A percentile compares a stretch with the other conserved stretches of the same genome.
Evolutionary conservation across 768 basidiomycete species (phyloP).

Genomic region (Kwoniella dendrophila): DNA sequence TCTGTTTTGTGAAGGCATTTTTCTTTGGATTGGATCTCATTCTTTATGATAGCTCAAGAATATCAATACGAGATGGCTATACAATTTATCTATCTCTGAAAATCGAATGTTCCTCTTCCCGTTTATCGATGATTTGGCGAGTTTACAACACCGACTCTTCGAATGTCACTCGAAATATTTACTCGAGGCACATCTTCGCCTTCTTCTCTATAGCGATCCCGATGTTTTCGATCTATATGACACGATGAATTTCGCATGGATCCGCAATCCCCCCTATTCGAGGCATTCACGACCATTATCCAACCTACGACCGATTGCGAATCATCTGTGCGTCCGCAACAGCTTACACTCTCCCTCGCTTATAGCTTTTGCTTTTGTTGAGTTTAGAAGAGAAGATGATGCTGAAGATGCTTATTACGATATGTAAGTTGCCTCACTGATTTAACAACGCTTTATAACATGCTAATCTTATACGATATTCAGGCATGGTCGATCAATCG

Average conservation of each 20-base stretch:
- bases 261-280: no score
- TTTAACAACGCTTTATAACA: neutral
- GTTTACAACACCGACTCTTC: no score
- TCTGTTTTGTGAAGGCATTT: neutral
- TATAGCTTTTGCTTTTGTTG: conserved; percentile 79
- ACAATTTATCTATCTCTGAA: neutral
- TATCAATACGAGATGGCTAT: conserved; percentile 1
- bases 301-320: neutral
- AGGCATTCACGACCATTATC: neutral
- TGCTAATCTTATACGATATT: neutral
- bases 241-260: no score
- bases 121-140: neutral
- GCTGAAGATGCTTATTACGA: conserved; percentile 83
- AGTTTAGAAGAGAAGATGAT: conserved; percentile 75
- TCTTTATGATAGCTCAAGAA: neutral
- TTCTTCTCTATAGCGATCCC: neutral
- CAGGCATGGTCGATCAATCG: conserved; percentile 77
- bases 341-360: conserved; percentile 17
- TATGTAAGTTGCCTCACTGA: conserved; percentile 62
- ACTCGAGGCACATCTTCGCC: neutral
- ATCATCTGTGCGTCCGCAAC: neutral
- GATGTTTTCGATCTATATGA: no score
- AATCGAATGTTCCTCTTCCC: neutral
- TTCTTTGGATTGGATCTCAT: neutral
- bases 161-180: no score